These are phyloP conservation scores for Cryoendolithus antarcticus DNA, from an alignment of 2,329 filamentous ascomycete species.

Conservation along the genomic window DNA sequence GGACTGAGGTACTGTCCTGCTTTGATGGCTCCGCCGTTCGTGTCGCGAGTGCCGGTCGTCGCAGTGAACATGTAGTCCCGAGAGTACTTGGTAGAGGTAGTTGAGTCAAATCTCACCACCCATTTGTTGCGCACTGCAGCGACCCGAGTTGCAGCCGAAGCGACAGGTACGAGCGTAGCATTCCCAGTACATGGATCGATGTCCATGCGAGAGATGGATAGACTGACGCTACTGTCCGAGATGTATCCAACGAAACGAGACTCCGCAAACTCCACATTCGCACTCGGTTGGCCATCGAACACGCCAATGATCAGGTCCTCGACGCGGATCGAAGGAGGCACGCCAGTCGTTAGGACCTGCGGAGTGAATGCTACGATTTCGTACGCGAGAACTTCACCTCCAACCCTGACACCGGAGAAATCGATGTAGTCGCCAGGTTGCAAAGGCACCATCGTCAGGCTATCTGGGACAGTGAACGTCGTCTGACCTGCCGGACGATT, in stretches of 20 bases:
- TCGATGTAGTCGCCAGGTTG: conserved; percentile 30
- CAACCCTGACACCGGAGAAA: conserved; percentile 25
- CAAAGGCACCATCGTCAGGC: conserved; percentile 30
- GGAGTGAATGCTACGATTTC: conserved; percentile 27
- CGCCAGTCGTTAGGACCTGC: conserved; percentile 24
- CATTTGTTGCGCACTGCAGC: conserved; percentile 13
- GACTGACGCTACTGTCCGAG: conserved; percentile 24
- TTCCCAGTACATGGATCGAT: conserved; percentile 32
- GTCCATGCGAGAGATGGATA: conserved; percentile 29
- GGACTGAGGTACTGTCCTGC: conserved; percentile 31
- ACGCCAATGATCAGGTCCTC: conserved; percentile 33
- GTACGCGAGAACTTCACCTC: conserved; percentile 26
- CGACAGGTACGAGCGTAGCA: conserved; percentile 25
- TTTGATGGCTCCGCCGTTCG: conserved; percentile 24
- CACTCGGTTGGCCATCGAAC: conserved; percentile 22
- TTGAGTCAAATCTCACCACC: conserved; percentile 22
- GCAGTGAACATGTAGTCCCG: conserved; percentile 30
- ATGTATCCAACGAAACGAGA: conserved; percentile 27
- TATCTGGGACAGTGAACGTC: conserved; percentile 22
- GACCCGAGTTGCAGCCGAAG: conserved; percentile 19
- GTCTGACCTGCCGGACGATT: conserved; percentile 24
- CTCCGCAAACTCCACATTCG: conserved; percentile 20
- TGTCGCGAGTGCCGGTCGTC: conserved; percentile 21
- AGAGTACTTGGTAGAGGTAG: conserved; percentile 23
- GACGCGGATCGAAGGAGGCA: conserved; percentile 26